These are phyloP conservation scores for Russula dissimulans DNA, from an alignment of 768 basidiomycete species.

Conservation along the genomic window DNA sequence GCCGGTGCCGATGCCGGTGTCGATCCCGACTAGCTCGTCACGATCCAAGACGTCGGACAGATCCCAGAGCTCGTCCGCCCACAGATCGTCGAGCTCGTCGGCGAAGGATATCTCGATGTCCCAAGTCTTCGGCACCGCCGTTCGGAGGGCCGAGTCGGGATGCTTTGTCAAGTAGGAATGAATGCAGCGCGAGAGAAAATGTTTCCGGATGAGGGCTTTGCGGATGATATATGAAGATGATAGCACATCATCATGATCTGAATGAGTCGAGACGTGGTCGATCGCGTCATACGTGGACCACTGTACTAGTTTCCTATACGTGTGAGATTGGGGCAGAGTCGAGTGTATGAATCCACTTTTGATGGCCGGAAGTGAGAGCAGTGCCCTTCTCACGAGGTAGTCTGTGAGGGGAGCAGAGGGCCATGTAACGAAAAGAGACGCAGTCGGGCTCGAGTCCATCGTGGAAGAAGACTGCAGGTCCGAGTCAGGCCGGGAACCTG, in stretches of 20 bases:
- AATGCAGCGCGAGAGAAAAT: constrained; percentile 73
- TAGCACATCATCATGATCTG: constrained; percentile 41
- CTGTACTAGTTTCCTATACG: constrained; percentile 39
- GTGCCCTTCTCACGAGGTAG: constrained; percentile 35
- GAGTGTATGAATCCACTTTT: constrained; percentile 21
- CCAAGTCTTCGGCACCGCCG: constrained; percentile 64
- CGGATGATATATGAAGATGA: constrained; percentile 83
- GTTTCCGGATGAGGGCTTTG: constrained; percentile 91
- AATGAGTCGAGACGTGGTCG: constrained; percentile 62
- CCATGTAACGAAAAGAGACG: constrained; percentile 31
- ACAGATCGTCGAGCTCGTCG: constrained; percentile 91
- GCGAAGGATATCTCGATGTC: constrained; percentile 80
- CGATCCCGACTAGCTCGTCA: neutral
- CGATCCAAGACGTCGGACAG: constrained; percentile 52
- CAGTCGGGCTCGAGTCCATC: no score
- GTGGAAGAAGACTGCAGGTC: no score
- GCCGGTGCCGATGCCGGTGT: constrained; percentile 4
- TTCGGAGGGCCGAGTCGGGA: constrained; percentile 44
- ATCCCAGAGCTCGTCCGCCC: constrained; percentile 90
- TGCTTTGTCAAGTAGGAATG: constrained; percentile 66
- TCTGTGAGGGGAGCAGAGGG: constrained; percentile 43
- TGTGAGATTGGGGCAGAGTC: constrained; percentile 19
- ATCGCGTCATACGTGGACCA: constrained; percentile 89
- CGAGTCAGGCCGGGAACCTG: neutral
- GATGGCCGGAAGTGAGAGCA: constrained; percentile 23